A percentile compares a stretch with the other conserved stretches of the same genome.
Conservation (phyloP, 139 green algal genomes). For the Chlorella sp. region DNA sequence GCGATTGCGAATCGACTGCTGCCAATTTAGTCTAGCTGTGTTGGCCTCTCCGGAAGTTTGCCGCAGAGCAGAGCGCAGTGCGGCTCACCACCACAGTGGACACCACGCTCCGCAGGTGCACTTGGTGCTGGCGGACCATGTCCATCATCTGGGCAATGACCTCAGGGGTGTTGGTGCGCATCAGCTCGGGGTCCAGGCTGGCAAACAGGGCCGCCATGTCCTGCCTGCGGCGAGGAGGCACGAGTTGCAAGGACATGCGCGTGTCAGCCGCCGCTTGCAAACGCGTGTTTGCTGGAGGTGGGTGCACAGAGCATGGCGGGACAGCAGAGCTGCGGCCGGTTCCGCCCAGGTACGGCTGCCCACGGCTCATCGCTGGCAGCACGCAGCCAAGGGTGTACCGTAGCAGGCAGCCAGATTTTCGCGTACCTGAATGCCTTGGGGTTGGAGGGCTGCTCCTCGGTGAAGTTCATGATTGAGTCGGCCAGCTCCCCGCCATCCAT, state of each 20-base stretch:
- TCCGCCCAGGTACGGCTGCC: too few relatives aligned
- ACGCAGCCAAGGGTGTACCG: neutral
- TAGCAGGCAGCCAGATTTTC: neutral
- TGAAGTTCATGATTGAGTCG: conserved; percentile 76
- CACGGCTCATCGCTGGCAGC: too few relatives aligned
- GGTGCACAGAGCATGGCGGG: neutral
- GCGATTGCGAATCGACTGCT: too few relatives aligned
- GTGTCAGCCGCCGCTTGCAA: too few relatives aligned
- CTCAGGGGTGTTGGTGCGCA: conserved; percentile 72
- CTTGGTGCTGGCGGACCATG: conserved; percentile 71
- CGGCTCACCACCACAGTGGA: conserved; percentile 74
- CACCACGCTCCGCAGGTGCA: conserved; percentile 62
- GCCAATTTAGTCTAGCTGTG: too few relatives aligned
- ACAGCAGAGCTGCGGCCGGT: neutral
- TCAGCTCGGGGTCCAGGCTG: conserved; percentile 69
- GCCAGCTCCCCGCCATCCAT: conserved; percentile 75
- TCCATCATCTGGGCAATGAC: conserved; percentile 88
- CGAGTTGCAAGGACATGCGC: too few relatives aligned
- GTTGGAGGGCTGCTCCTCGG: conserved; percentile 51
- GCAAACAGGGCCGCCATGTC: conserved; percentile 81
- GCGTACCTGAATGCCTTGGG: neutral
- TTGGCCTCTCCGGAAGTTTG: too few relatives aligned
- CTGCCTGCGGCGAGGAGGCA: conserved; percentile 60
- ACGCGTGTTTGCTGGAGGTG: too few relatives aligned
- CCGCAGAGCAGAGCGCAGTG: too few relatives aligned